Evolutionary conservation across 2,329 filamentous ascomycete genomes (phyloP), one percentile per base, ranked within the genome.

Genomic region (Knoxdaviesia proteae): DNA sequence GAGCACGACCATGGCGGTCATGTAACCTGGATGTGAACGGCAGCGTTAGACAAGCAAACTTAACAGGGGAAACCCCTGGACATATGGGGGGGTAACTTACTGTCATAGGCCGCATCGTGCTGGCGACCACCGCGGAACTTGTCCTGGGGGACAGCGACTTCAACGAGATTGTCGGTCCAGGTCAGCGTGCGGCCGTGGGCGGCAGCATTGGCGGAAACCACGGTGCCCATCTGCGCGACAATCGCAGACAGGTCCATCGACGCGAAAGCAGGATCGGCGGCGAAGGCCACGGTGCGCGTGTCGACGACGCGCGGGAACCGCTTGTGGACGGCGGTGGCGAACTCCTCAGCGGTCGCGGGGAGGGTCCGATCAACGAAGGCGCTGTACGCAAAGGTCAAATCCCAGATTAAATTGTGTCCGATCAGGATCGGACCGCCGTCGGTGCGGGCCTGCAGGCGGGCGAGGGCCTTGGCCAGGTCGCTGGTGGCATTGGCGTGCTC

Each of bases 361-460:
- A 80, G 57, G 1, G 57, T 47, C 1, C 71, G 20, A 3, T 20
- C 71, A 41, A 79, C 61, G 53, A 81, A 81, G 1, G 65, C 67
- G n/a, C 62, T 56, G 53, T 78, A 75, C 34, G 80, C 56, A 50
- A 79, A 79, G 34, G 72, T 65, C 3, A 81, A 59, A 49, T 81
- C 75, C 2, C 68, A 66, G 47, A 80, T 71, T 45, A 74, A 61
- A 49, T 81, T 80, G 56, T 81, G 75, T 0, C 75, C 74, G 3
- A 80, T 63, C 0, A 80, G 50, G 1, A 74, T 49, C 36, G 31
- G 44, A 45, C 20, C 20, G 20, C 20, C 20, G 20, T 20, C 20
- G 20, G 20, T 20, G 20, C 20, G 20, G 20, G 20, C 20, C 20
- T 20, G 20, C 20, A 20, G 20, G 20, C 20, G 20, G 20, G 20